Base-by-base conservation (phyloP, 2,329 filamentous ascomycete species). In the Chaetomium olivaceum region DNA sequence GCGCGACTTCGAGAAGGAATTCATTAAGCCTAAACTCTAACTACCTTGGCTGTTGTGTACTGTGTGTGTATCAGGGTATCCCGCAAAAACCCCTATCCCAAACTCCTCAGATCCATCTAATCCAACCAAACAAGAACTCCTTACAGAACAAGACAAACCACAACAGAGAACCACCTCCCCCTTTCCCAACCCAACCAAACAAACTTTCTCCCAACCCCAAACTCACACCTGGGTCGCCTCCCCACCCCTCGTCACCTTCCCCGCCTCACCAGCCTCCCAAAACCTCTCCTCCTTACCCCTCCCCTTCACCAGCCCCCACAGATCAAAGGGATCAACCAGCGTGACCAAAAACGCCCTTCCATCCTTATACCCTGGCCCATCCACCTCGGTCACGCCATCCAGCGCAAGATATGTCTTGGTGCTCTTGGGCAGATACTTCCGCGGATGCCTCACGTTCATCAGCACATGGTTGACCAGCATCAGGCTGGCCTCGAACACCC, bases 401-500 rank as follows among this genome's bases (percentile, higher is more conserved):
- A 8, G 72, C 0, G 78, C 77, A 2, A 87, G 78, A 70, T 85
- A 86, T 5, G 83, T 77, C 65, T 80, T 82, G 55, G 80, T 79
- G 65, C 77, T 80, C 65, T 75, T 71, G 0, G 85, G 85, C 21
- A 87, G 73, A 69, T 78, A 85, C 33, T 77, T 76, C 43, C 84
- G 77, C 25, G 85, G 84, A 67, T 87, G 82, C 4, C 80, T 75
- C 2, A 78, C 48, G 65, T 86, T 87, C 69, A 87, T 71, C 36
- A 78, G 73, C 11, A 77, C 77, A 4, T 51, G 43, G 69, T 87
- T 87, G 54, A 70, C 50, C 0, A 86, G 69, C 85, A 87, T 87
- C 14, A 85, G 72, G 0, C 72, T 68, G 1, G 79, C 82, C 75
- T 88, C 85, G 65, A 87, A 87, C 23, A 87, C 78, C 70, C 83